phyloP scores from a whole-genome alignment of 169 alveolate genomes.

The Plasmodium vinckei region DNA sequence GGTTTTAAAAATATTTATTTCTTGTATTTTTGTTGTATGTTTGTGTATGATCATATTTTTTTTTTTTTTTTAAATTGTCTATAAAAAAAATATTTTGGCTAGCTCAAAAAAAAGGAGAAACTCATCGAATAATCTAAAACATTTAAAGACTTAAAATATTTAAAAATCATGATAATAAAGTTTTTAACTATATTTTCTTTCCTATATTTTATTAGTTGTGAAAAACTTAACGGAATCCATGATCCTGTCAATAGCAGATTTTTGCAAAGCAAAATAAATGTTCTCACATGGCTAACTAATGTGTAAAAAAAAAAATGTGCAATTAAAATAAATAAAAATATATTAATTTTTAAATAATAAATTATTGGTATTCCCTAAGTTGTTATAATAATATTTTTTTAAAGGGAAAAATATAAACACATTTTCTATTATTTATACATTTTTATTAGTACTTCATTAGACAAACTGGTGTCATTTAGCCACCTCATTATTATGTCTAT shows the following conservation, averaged over 20 bases:
- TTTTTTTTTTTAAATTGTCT: constrained; percentile 3
- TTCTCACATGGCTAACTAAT: constrained; percentile 70
- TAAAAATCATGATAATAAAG: constrained; percentile 11
- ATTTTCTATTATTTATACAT: too few relatives aligned
- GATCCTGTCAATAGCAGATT: constrained; percentile 28
- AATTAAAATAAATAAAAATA: constrained; percentile 6
- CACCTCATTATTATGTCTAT: too few relatives aligned
- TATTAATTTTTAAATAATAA: not conserved
- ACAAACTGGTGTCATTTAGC: too few relatives aligned
- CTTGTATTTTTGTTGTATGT: constrained; percentile 25
- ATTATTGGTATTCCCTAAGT: not conserved
- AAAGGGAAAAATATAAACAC: too few relatives aligned
- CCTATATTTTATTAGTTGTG: constrained; percentile 11
- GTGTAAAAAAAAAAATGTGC: constrained; percentile 32
- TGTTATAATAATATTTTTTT: too few relatives aligned
- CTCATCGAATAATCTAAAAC: constrained; percentile 1
- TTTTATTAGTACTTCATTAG: too few relatives aligned
- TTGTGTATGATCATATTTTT: constrained; percentile 5
- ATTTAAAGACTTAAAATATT: not conserved
- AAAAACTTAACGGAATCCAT: constrained; percentile 16
- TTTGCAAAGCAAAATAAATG: constrained; percentile 75
- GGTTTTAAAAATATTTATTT: too few relatives aligned
- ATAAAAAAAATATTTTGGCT: not conserved
- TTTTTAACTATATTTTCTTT: constrained; percentile 18
- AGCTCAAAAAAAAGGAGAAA: too few relatives aligned